Conservation (phyloP, 2,329 filamentous ascomycete genomes). For the Fonsecaea pugnacius region DNA sequence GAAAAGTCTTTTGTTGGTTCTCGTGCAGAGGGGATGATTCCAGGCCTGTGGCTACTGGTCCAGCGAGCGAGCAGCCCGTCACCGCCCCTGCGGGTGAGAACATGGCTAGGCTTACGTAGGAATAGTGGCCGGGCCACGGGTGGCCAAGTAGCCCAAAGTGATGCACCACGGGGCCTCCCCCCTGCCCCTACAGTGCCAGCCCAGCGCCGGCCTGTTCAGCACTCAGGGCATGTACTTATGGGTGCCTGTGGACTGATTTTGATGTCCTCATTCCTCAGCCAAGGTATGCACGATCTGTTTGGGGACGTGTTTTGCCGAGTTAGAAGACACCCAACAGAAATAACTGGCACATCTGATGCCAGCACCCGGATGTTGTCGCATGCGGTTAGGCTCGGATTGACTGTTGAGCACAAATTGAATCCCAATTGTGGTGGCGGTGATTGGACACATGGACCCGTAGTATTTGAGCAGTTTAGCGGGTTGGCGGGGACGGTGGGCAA, state of each 20-base stretch:
- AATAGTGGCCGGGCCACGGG: slow-evolving; percentile 3
- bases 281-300: neutral
- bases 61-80: slow-evolving; percentile 4
- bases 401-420: neutral
- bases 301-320: slow-evolving; percentile 8
- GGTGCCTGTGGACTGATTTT: neutral
- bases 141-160: neutral
- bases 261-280: neutral
- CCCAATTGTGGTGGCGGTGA: slow-evolving; percentile 5
- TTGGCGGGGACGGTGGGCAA: neutral
- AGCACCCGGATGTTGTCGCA: slow-evolving; percentile 2
- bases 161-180: slow-evolving; percentile 3
- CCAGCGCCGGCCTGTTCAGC: neutral
- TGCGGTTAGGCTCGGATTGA: slow-evolving; percentile 10
- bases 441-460: neutral
- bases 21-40: slow-evolving; percentile 1
- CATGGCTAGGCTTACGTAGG: slow-evolving; percentile 16
- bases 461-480: neutral
- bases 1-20: slow-evolving; percentile 5
- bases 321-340: slow-evolving; percentile 18
- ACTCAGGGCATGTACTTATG: neutral
- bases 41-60: slow-evolving; percentile 4
- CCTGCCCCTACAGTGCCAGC: neutral
- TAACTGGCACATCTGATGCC: slow-evolving; percentile 10
- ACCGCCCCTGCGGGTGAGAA: slow-evolving; percentile 22